Evolutionary conservation across 2,329 filamentous ascomycete species (phyloP), one percentile per base, ranked within the genome.

Genomic region (Trichoderma atrobrunneum): DNA sequence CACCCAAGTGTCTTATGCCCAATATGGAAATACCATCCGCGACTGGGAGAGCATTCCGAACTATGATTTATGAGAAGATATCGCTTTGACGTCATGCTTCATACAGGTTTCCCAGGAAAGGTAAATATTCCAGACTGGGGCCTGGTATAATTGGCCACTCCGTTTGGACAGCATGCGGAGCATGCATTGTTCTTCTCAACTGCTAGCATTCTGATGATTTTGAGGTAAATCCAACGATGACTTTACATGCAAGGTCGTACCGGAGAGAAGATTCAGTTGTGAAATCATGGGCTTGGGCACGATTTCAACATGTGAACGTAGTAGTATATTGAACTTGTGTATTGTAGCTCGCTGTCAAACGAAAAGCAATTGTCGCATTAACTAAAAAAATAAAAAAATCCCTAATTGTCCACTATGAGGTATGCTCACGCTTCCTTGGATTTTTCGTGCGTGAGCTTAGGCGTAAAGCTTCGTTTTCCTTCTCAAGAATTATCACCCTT

Each of bases 401-500:
- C 30, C 8, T 39, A 16, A 36, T 26, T 10, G 5, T n/a, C n/a
- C 24, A 3, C 8, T 30, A 24, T 18, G 18, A 36, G 26, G 10
- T 60, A n/a, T 7, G 43, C 24, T 43, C 65, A 34, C 65, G 65
- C 7, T 68, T 68, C 54, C 56, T 68, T 21, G 65, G n/a, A 24
- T 68, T 68, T 10, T 48, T 68, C 16, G 34, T 14, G n/a, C 34
- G 24, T 18, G 65, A 60, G 3, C 18, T 32, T 1, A 39, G 54
- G 10, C 65, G 54, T 8, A 48, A 21, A 3, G 65, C 65, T 1
- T 68, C 65, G 39, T 68, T 60, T 60, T 68, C 65, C 10, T 30
- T 68, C 65, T 68, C 65, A n/a, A 68, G 65, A 18, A n/a, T 68
- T 11, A 3, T 68, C 4, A 68, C 65, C 12, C 54, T 43, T 24